phyloP scores from a whole-genome alignment of 768 basidiomycete species.

The Lyophyllum semitale region DNA sequence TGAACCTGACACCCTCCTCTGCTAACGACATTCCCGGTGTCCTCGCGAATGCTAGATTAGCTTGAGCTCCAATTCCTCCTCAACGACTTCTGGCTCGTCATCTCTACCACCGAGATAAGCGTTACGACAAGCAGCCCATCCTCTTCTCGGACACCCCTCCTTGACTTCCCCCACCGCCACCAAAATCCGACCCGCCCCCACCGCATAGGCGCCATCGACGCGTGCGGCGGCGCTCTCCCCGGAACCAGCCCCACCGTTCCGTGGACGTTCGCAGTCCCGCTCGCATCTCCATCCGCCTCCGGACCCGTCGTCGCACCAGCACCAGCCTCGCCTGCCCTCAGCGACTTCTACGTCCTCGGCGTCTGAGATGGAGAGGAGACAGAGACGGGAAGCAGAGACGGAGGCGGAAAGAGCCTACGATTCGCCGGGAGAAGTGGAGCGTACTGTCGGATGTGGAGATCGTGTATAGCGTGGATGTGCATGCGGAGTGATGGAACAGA shows the following conservation, averaged over 20 bases:
- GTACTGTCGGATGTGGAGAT: slow-evolving; percentile 20
- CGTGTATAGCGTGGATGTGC: slow-evolving; percentile 14
- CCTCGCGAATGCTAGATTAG: slow-evolving; percentile 93
- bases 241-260: slow-evolving; percentile 19
- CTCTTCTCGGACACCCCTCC: slow-evolving; percentile 38
- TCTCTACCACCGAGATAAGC: slow-evolving; percentile 89
- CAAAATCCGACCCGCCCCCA: neutral
- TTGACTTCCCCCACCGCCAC: neutral
- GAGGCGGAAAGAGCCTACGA: slow-evolving; percentile 74
- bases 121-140: slow-evolving; percentile 89
- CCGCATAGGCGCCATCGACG: slow-evolving; percentile 57
- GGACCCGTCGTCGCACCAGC: too few relatives aligned
- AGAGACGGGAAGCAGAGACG: slow-evolving; percentile 28
- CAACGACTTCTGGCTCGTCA: slow-evolving; percentile 91
- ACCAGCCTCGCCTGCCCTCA: neutral
- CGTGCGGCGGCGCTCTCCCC: slow-evolving; percentile 44
- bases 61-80: slow-evolving; percentile 96
- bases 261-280: neutral
- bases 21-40: too few relatives aligned
- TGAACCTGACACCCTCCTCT: too few relatives aligned
- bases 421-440: slow-evolving; percentile 42
- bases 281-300: neutral
- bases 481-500: slow-evolving; percentile 21
- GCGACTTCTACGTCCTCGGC: slow-evolving; percentile 2
- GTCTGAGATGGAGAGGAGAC: slow-evolving; percentile 21